Base-by-base conservation (phyloP, 75 land plant species). In the Pseudotsuga menziesii region DNA sequence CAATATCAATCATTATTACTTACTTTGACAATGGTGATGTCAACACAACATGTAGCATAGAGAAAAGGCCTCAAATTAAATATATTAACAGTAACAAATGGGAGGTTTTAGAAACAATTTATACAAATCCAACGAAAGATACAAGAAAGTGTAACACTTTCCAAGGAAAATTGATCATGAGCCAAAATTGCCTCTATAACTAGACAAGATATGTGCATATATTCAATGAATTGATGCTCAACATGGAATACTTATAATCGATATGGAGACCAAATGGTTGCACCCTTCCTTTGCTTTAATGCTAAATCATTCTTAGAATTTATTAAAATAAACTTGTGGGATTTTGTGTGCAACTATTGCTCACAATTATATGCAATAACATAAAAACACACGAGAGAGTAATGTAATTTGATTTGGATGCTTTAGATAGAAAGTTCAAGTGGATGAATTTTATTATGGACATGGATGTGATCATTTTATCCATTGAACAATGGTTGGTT, bases 241-340 rank as follows among this genome's bases (percentile, higher is more conserved):
- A 83, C 62, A 58, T n/a, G 12, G 86, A 75, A 56, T 84, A 62
- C 72, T 5, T 87, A 57, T 75, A 81, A 20, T 81, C 81, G 89
- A 83, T 73, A 60, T 87, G 89, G 89, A 87, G 84, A 73, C 89
- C 89, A 44, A 60, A 79, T 26, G 81, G 77, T 3, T 87, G 89
- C 73, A 78, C 74, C 1, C 57, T 87, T 5, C 85, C 83, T 3
- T 20, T n/a, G 27, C 14, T 81, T 84, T 56, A 71, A 83, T 73
- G 72, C 86, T 12, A 36, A 52, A 60, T 60, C n/a, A 58, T 87
- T 83, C 77, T 60, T 86, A 77, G 72, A 83, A 35, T 26, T 83
- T 3, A 57, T 83, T 16, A 78, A n/a, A n/a, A n/a, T n/a, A n/a
- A n/a, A n/a, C n/a, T n/a, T n/a, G n/a, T n/a, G n/a, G 77, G 27